These are phyloP conservation scores for Nothopassalora personata DNA, from an alignment of 2,329 filamentous ascomycete species.

Conservation along the genomic window DNA sequence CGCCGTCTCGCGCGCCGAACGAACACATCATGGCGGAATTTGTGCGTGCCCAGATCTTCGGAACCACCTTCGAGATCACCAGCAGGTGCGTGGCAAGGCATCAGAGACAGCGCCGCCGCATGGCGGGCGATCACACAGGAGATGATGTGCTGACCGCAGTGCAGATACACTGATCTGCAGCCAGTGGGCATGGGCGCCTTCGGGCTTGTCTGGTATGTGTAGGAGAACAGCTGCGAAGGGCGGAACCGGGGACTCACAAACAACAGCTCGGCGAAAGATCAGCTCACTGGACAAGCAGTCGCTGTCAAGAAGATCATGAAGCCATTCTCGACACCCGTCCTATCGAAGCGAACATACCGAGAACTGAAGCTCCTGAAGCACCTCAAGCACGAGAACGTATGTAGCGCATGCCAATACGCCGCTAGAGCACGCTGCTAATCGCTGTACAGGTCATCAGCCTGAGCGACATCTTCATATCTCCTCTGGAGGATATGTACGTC, in stretches of 20 bases:
- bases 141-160: slow-evolving; percentile 17
- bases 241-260: slow-evolving; percentile 5
- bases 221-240: neutral
- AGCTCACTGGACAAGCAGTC: slow-evolving; percentile 93
- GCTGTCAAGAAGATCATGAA: slow-evolving; percentile 99
- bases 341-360: slow-evolving; percentile 95
- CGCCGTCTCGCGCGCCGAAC: slow-evolving; percentile 3
- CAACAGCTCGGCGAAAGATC: slow-evolving; percentile 86
- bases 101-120: slow-evolving; percentile 5
- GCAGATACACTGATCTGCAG: slow-evolving; percentile 93
- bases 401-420: slow-evolving; percentile 2
- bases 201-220: slow-evolving; percentile 80
- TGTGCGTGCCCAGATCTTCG: slow-evolving; percentile 97
- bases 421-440: slow-evolving; percentile 7
- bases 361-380: slow-evolving; percentile 98
- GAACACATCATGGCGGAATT: slow-evolving; percentile 80
- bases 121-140: neutral
- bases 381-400: slow-evolving; percentile 89
- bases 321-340: slow-evolving; percentile 97
- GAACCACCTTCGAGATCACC: slow-evolving; percentile 99
- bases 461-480: slow-evolving; percentile 99
- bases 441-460: slow-evolving; percentile 76
- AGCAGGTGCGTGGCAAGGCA: slow-evolving; percentile 63
- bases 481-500: slow-evolving; percentile 89
- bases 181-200: slow-evolving; percentile 99